These are phyloP conservation scores for Candida succiphila DNA, from an alignment of 805 yeast genomes.

Conservation along the genomic window DNA sequence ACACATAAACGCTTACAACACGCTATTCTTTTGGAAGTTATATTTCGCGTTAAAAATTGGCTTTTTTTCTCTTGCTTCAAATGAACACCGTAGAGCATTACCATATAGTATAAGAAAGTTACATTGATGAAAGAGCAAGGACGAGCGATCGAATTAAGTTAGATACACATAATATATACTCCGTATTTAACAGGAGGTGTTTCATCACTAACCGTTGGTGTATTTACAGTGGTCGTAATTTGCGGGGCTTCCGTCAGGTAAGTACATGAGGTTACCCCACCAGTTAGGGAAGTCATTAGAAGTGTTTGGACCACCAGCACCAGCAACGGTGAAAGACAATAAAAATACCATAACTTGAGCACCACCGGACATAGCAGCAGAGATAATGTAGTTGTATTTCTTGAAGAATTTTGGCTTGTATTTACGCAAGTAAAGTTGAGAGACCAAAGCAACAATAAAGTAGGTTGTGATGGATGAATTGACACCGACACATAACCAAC, in stretches of 20 bases:
- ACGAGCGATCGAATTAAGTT: neutral
- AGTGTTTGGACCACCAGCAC: conserved; percentile 20
- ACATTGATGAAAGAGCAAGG: too few relatives aligned
- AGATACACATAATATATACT: neutral
- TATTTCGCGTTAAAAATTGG: too few relatives aligned
- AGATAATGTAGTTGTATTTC: conserved; percentile 39
- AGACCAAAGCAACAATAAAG: conserved; percentile 17
- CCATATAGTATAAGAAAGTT: too few relatives aligned
- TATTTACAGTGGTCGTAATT: conserved; percentile 7
- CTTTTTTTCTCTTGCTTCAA: too few relatives aligned
- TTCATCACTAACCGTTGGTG: conserved; percentile 1
- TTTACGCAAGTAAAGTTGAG: conserved; percentile 16
- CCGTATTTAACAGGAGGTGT: neutral
- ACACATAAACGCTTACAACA: too few relatives aligned
- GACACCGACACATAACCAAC: conserved; percentile 23
- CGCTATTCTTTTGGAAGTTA: too few relatives aligned
- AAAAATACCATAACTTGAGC: conserved; percentile 22
- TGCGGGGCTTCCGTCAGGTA: conserved; percentile 2
- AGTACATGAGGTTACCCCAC: conserved; percentile 19
- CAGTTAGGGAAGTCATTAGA: conserved; percentile 19
- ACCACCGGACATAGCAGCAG: conserved; percentile 43
- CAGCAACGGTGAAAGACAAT: conserved; percentile 21
- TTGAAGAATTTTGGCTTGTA: conserved; percentile 19
- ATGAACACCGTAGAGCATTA: too few relatives aligned
- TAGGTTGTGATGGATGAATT: conserved; percentile 21